phyloP scores from a whole-genome alignment of 306 rosid species.

The Hippophae tibetana region DNA sequence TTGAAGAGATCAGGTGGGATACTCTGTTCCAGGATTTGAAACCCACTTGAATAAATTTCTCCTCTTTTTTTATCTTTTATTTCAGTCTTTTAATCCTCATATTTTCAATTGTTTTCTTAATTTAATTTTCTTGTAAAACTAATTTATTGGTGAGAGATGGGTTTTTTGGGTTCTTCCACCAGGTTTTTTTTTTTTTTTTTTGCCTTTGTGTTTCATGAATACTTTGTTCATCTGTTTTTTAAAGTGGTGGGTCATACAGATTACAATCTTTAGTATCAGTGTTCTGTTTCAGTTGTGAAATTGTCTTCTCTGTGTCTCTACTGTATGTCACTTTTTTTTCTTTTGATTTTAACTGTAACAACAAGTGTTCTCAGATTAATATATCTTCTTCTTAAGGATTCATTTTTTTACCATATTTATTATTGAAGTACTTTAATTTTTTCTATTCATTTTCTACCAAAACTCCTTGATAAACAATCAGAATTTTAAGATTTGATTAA shows the following conservation, averaged over 20 bases:
- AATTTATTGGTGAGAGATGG: conserved; percentile 61
- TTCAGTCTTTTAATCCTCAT: no score
- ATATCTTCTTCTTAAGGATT: background rate
- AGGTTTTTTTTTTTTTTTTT: conserved; percentile 16
- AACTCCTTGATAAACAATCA: no score
- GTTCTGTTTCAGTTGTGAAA: conserved; percentile 29
- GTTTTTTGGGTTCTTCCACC: conserved; percentile 62
- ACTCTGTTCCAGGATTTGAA: conserved; percentile 79
- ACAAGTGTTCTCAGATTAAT: conserved; percentile 11
- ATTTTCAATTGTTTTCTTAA: background rate
- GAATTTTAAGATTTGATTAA: no score
- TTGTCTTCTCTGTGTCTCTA: conserved; percentile 18
- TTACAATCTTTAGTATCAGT: conserved; percentile 35
- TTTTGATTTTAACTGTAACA: background rate
- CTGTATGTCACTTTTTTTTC: conserved; percentile 3
- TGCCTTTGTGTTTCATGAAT: conserved; percentile 13
- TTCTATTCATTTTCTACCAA: no score
- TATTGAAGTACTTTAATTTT: no score
- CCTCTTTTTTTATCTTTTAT: background rate
- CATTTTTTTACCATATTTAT: no score
- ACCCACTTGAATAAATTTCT: conserved; percentile 43
- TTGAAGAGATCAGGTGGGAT: conserved; percentile 89
- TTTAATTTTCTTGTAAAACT: background rate
- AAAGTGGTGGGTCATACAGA: conserved; percentile 46
- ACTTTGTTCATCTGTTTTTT: conserved; percentile 6